Evolutionary conservation across 257 asterid species (phyloP), one percentile per base, ranked within the genome.

Genomic region (Leonotis leonurus): DNA sequence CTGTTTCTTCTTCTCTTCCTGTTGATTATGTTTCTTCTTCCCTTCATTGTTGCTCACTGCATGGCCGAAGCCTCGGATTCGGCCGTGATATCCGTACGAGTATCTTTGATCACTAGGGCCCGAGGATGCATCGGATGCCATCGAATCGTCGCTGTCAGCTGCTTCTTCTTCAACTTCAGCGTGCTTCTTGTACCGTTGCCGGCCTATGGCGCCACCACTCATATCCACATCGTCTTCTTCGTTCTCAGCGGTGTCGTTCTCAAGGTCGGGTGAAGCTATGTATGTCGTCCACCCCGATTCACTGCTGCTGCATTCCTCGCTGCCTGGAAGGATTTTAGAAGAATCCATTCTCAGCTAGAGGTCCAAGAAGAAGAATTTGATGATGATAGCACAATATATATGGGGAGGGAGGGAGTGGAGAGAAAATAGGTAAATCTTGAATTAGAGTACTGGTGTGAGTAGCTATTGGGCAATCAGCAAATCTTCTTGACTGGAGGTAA

Each of bases 221-320:
- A n/a, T n/a, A 69, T 3, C 72, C 76, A 5, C 72, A 0, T 67
- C 41, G 20, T 56, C 30, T 10, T 52, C 69, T 9, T 64, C 27
- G 6, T 49, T 49, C 18, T 49, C 73, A 3, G 10, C 44, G 0
- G 63, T 50, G 46, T 72, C 65, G 14, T 62, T 55, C 18, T 72
- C 87, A n/a, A 44, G 56, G 52, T 46, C 80, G 1, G 95, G 80
- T 0, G 93, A 81, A 35, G 79, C 94, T 6, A 91, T 75, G 35
- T 91, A 91, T 76, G 68, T 77, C 1, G 98, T 91, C 98, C 98
- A 91, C 4, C 98, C 96, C 0, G 98, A 91, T 56, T 88, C 98
- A 43, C 67, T 86, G 85, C 97, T 91, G 89, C 88, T 84, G 33
- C 95, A 88, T 73, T 81, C 92, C 74, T 85, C 96, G 50, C 48